A percentile compares a stretch with the other conserved stretches of the same genome.
These are phyloP conservation scores for Penicillium taxi DNA, from an alignment of 495 filamentous ascomycete species.

Conservation along the genomic window DNA sequence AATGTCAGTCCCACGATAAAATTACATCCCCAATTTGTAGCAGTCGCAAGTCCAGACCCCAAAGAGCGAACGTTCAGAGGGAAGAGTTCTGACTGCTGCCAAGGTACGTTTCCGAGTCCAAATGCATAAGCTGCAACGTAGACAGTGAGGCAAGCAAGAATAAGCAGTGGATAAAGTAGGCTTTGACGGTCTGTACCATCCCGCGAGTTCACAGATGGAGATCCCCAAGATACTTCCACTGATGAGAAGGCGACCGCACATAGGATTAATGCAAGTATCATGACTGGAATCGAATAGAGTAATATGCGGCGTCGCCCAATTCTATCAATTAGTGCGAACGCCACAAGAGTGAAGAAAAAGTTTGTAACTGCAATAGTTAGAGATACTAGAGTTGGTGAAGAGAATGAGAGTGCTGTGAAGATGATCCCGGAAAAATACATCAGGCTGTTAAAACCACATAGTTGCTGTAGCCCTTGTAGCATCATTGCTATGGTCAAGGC, in stretches of 20 bases:
- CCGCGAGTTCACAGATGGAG: conserved; percentile 7
- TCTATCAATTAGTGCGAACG: conserved; percentile 70
- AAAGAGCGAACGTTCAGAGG: conserved; percentile 72
- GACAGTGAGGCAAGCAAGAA: conserved; percentile 65
- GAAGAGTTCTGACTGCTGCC: conserved; percentile 91
- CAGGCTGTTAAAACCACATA: conserved; percentile 85
- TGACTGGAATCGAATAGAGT: conserved; percentile 76
- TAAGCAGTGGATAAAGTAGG: conserved; percentile 33
- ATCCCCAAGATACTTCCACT: conserved; percentile 29
- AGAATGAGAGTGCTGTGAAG: conserved; percentile 72
- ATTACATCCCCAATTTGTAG: conserved; percentile 84
- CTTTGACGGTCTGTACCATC: conserved; percentile 5
- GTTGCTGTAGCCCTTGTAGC: conserved; percentile 80
- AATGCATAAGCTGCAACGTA: conserved; percentile 81
- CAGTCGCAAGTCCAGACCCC: conserved; percentile 74
- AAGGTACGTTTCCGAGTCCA: conserved; percentile 86
- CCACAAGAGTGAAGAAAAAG: conserved; percentile 68
- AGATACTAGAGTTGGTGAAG: conserved; percentile 70
- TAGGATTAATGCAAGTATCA: conserved; percentile 62
- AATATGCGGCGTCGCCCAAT: conserved; percentile 75
- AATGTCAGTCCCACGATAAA: conserved; percentile 85
- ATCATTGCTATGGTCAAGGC: conserved; percentile 78
- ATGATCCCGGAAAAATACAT: conserved; percentile 97
- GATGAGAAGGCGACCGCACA: conserved; percentile 61
- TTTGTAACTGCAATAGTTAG: conserved; percentile 79